Base-by-base conservation (phyloP, 768 basidiomycete species). In the Pleurotus salmoneostramineus region DNA sequence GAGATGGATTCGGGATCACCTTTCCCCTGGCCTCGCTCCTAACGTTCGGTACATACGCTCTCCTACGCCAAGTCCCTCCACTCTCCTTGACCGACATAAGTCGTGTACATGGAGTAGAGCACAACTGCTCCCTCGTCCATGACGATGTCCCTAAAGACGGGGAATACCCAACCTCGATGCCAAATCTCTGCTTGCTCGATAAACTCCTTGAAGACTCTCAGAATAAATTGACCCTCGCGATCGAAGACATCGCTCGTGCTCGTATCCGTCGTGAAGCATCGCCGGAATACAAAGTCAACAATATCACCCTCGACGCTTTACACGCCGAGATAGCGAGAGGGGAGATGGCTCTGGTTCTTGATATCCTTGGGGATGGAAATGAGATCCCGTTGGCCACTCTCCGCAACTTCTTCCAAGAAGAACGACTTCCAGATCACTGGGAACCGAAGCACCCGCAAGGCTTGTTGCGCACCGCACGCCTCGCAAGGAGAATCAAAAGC, bases 251-350 rank as follows among this genome's bases (percentile, higher is more conserved):
- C 33, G 75, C 73, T 3, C 65, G 66, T 17, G 70, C 72, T 6
- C 69, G 76, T 3, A 65, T 75, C 5, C 66, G 68, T 44, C 63
- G 77, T 7, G 77, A 77, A 40, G 59, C 59, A 0, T 60, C 59
- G 40, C 36, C 59, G 11, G 66, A 45, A 3, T 55, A 55, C 27
- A n/a, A 3, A 5, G 64, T 7, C 11, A n/a, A 15, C 34, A 56
- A 56, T n/a, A 33, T 56, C 43, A 56, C 64, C 0, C 55, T 78
- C 36, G 71, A 74, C 37, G 51, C 65, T 12, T 47, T 75, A 5
- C 77, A 78, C 54, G 67, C 70, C 7, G 77, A 78, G 64, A 68
- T 78, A 49, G 77, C 77, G 4, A 69, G 76, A 5, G 77, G 76
- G 11, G 77, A 78, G 62, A 72, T 77, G 64, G 73, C 76, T 0